Evolutionary conservation across 805 yeast species (phyloP), one percentile per base, ranked within the genome.

Genomic region (Martiniozyma abietophila): DNA sequence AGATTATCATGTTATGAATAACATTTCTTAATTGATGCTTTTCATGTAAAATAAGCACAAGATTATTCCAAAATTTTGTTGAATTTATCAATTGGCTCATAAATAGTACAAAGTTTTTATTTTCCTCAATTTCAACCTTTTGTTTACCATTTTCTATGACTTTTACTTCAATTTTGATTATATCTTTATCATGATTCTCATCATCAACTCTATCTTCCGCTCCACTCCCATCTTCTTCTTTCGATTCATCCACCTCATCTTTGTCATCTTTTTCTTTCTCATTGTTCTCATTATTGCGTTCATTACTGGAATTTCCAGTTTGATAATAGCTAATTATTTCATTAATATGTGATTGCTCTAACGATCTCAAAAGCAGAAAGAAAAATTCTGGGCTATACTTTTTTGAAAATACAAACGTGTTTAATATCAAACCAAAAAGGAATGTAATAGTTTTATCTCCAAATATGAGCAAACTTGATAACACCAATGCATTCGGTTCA

Each of bases 381-480:
- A 14, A 8, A 14, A 34, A 34, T 2, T 24, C 32, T 14, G 23
- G 12, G 12, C 21, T 20, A 16, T 29, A 6, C 5, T 19, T 23
- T 11, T 6, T 16, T 24, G 9, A 15, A 9, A 34, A 18, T 5
- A 34, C 12, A 16, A 28, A 34, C 5, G 24, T 8, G n/a, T 34
- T 32, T n/a, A 34, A 18, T 5, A 34, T 29, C 12, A 19, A 34
- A 6, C 22, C 27, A 19, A 34, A n/a, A 2, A 29, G 25, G 5
- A 34, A 12, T 8, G 32, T 29, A 5, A 29, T 25, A 4, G 25
- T 8, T n/a, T 12, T 14, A 24, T 34, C 37, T 6, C 37, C 37
- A 7, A 28, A 17, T 6, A 34, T 24, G 5, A 24, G 23, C 11
- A 34, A 21, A 4, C 17, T 16, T n/a, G 25, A 6, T 4, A 34